Percentiles rank a stretch among this genome's conserved stretches.
Evolutionary conservation across 352 stramenopile genomes (phyloP).

Genomic region (Phytophthora constricta): DNA sequence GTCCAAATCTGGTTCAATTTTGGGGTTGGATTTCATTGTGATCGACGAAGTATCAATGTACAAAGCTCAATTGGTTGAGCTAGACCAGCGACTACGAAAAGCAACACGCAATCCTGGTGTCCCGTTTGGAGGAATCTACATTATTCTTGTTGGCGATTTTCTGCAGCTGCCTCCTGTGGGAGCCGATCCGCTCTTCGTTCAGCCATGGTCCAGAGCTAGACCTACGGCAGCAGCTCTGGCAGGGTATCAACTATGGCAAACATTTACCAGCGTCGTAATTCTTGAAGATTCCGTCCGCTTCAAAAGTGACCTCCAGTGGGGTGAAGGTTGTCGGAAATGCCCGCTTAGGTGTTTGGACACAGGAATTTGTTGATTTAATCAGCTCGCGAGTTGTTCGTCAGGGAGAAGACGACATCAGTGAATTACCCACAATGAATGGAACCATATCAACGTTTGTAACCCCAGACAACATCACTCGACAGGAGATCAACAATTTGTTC

Average conservation of each 20-base stretch:
- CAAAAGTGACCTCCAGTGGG: constrained; percentile 31
- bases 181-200: not conserved
- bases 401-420: too few species aligned
- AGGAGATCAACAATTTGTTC: constrained; percentile 3
- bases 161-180: constrained; percentile 11
- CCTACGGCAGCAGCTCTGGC: not conserved
- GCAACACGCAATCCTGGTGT: constrained; percentile 2
- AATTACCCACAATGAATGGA: too few species aligned
- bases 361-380: constrained; percentile 25
- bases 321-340: constrained; percentile 26
- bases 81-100: constrained; percentile 3
- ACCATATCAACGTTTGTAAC: constrained; percentile 9
- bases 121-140: constrained; percentile 9
- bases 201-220: not conserved
- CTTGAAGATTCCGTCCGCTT: constrained; percentile 30
- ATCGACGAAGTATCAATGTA: constrained; percentile 22
- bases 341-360: constrained; percentile 23
- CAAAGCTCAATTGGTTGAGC: constrained; percentile 1
- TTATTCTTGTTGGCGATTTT: constrained; percentile 2
- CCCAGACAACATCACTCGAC: constrained; percentile 5
- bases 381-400: constrained; percentile 18
- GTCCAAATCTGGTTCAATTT: not conserved
- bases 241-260: constrained; percentile 2
- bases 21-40: constrained; percentile 7
- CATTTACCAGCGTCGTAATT: constrained; percentile 1